These are phyloP conservation scores for Astrothelium subdiscretum DNA, from an alignment of 495 filamentous ascomycete genomes.

Conservation along the genomic window DNA sequence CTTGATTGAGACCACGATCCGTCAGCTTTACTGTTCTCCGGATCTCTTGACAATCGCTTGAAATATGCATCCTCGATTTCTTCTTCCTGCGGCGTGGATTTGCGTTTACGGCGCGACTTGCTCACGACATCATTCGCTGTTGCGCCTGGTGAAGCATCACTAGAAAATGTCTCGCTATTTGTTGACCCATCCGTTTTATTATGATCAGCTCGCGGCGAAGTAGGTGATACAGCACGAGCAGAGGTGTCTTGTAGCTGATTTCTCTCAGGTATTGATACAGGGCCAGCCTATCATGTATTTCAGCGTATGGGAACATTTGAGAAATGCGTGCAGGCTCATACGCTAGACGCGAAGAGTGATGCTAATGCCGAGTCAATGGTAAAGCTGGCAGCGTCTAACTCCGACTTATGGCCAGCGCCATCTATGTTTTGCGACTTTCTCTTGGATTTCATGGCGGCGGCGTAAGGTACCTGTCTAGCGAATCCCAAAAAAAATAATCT, in stretches of 20 bases:
- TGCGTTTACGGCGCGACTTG: slow-evolving; percentile 49
- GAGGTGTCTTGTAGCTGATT: neutral
- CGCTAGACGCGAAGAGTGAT: neutral
- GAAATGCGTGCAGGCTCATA: neutral
- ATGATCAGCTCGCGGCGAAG: neutral
- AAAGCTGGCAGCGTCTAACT: neutral
- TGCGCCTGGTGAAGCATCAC: neutral
- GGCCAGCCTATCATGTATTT: neutral
- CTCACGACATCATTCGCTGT: neutral
- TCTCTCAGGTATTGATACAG: neutral
- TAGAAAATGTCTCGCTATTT: neutral
- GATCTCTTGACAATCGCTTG: slow-evolving; percentile 50
- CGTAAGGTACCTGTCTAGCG: neutral
- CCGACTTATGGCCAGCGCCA: neutral
- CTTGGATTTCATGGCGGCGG: neutral
- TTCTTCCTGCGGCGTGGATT: slow-evolving; percentile 56
- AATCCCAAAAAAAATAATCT: neutral
- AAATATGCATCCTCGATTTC: slow-evolving; percentile 77
- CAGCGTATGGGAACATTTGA: neutral
- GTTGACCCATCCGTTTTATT: neutral
- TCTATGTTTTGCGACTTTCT: neutral
- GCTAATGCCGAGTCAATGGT: neutral
- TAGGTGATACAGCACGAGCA: neutral
- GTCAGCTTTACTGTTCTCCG: slow-evolving; percentile 36
- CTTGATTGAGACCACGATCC: slow-evolving; percentile 36